Evolutionary conservation across 176 grass and related monocot species (phyloP), one percentile per base, ranked within the genome.

Genomic region (Avena atlantica): DNA sequence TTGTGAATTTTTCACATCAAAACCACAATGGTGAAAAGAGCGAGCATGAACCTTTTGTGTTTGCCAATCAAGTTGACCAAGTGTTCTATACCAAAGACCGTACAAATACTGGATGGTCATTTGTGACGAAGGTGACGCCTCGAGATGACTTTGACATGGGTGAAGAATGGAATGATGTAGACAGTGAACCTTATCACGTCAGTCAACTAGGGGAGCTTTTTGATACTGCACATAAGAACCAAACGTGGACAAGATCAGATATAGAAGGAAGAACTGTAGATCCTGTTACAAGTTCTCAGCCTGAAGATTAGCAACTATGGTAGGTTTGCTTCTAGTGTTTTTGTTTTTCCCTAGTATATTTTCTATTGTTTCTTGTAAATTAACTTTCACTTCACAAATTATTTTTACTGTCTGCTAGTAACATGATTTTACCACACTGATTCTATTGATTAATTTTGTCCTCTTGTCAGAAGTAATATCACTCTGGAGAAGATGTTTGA

Each of bases 91-190:
- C 79, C 0, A 17, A 36, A 42, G 51, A 89, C 19, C 72, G 17
- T 25, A 10, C 37, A 36, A 61, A 76, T 76, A 34, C 21, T 51
- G 42, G 62, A 31, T 88, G 79, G 68, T 74, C 23, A 51, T 16
- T 49, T 83, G 79, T 48, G 27, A 29, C 37, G 42, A 80, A 63
- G 61, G 59, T 81, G 16, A 83, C 64, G 2, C 68, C 68, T 10
- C 40, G 79, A 83, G 78, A 77, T 66, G 10, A 55, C 10, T 88
- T 59, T 83, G 37, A 83, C 51, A 62, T 76, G 31, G 55, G 68
- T 27, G 67, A 51, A 70, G 37, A 82, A 44, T 81, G 70, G 19
- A 81, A 81, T 44, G 84, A 93, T 85, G 23, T 81, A 31, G 42
- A 40, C 10, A 42, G 16, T 70, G 67, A 70, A 42, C 67, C 67